A percentile compares a stretch with the other conserved stretches of the same genome.
These are phyloP conservation scores for Acorus gramineus DNA, from an alignment of 106 monocot genomes.

Conservation along the genomic window DNA sequence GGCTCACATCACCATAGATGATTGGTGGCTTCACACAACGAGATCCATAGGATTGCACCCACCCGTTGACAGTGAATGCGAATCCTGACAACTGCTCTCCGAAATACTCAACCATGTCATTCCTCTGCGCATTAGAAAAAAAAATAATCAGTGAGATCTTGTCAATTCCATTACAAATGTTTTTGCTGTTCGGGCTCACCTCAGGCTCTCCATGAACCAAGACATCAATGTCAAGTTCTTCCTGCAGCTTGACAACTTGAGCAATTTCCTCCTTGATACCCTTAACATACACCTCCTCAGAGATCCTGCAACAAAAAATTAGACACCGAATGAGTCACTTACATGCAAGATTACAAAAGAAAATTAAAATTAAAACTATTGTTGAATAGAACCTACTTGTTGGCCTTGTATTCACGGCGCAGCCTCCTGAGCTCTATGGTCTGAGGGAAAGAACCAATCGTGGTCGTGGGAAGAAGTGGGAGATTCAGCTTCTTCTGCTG, in stretches of 20 bases:
- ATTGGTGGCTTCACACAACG: constrained; percentile 77
- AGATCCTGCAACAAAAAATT: constrained; percentile 23
- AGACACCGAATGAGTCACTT: background rate
- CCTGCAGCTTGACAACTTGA: constrained; percentile 45
- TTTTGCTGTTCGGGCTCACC: constrained; percentile 17
- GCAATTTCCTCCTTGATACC: constrained; percentile 38
- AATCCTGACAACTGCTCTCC: constrained; percentile 45
- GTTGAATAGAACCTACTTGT: constrained; percentile 28
- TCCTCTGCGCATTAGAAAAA: constrained; percentile 26
- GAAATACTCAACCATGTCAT: constrained; percentile 51
- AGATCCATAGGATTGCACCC: constrained; percentile 81
- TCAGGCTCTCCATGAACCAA: constrained; percentile 73
- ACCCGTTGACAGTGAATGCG: constrained; percentile 61
- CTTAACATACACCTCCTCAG: constrained; percentile 32
- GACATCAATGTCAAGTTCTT: constrained; percentile 72
- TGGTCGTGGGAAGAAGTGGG: constrained; percentile 37
- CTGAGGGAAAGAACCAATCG: constrained; percentile 47
- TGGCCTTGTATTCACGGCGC: constrained; percentile 57
- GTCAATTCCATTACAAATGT: background rate
- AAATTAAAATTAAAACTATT: background rate
- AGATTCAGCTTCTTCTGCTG: constrained; percentile 46
- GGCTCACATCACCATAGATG: constrained; percentile 77
- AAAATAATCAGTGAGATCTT: background rate
- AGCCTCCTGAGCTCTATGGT: constrained; percentile 38
- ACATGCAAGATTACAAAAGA: background rate